phyloP scores from a whole-genome alignment of 1,284 basidiomycete species.

The Amylostereum chailletii region DNA sequence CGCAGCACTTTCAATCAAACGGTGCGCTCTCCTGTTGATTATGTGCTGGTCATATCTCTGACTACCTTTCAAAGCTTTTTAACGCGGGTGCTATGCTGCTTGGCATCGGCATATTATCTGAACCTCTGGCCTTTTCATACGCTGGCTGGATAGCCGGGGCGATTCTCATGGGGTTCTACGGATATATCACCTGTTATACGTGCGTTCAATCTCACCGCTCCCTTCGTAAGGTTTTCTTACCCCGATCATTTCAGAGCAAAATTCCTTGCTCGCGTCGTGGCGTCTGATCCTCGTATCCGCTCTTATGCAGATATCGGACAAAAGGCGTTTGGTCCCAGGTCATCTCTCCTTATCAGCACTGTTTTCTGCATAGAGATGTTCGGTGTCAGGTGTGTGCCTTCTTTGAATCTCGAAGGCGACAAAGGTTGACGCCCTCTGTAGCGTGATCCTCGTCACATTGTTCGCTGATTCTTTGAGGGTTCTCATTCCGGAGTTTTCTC shows the following conservation, averaged over 20 bases:
- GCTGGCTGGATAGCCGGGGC: conserved; percentile 82
- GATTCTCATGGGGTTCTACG: conserved; percentile 69
- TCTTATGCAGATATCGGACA: conserved; percentile 88
- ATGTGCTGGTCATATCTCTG: conserved; percentile 1
- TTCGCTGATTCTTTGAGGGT: conserved; percentile 80
- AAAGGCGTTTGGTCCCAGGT: conserved; percentile 76
- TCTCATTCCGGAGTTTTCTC: conserved; percentile 58
- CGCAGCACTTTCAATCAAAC: conserved; percentile 80
- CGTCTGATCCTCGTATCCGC: conserved; percentile 58
- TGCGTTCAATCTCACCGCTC: conserved; percentile 29
- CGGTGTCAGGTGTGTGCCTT: conserved; percentile 51
- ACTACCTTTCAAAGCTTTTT: conserved; percentile 53
- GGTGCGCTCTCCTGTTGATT: conserved; percentile 31
- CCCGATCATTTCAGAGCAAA: conserved; percentile 53
- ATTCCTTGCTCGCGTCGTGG: conserved; percentile 70
- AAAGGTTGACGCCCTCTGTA: conserved; percentile 18
- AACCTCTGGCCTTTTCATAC: conserved; percentile 82
- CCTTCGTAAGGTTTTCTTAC: not conserved
- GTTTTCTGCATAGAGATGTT: conserved; percentile 86
- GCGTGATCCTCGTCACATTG: conserved; percentile 79
- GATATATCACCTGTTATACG: conserved; percentile 82
- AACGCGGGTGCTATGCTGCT: conserved; percentile 83
- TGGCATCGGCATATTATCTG: conserved; percentile 85
- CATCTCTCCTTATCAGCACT: conserved; percentile 57
- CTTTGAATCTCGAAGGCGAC: not conserved